Conservation (phyloP, 805 yeast species). For the Cyberlindnera euphorbiiphila region DNA sequence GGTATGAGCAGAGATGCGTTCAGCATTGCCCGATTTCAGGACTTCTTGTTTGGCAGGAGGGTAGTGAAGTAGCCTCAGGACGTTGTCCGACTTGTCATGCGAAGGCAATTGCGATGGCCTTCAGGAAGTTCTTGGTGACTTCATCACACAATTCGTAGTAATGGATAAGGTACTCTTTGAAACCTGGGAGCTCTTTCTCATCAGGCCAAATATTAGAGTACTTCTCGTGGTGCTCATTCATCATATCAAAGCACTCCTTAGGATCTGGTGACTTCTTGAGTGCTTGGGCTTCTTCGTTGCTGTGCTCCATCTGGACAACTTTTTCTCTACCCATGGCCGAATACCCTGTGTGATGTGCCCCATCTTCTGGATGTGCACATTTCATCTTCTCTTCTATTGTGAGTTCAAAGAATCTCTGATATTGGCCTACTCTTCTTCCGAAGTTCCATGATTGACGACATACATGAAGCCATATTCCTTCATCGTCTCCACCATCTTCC, state of each 20-base stretch:
- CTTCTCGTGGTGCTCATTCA: constrained; percentile 14
- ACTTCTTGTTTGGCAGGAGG: constrained; percentile 1
- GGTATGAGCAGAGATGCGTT: constrained; percentile 6
- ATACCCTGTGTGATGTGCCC: constrained; percentile 26
- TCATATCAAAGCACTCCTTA: constrained; percentile 25
- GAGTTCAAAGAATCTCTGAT: constrained; percentile 17
- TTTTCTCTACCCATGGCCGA: constrained; percentile 25
- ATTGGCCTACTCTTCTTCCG: constrained; percentile 8
- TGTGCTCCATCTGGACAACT: constrained; percentile 25
- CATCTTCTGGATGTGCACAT: constrained; percentile 22
- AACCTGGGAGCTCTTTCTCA: constrained; percentile 21
- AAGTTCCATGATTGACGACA: constrained; percentile 22
- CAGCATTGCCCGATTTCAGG: neutral
- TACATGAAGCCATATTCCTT: constrained; percentile 24
- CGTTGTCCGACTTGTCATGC: constrained; percentile 6
- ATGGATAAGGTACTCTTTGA: constrained; percentile 15
- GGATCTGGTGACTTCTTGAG: constrained; percentile 23
- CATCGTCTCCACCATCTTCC: constrained; percentile 25
- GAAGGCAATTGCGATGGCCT: constrained; percentile 22
- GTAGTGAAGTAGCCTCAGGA: constrained; percentile 2
- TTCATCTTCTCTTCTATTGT: constrained; percentile 14
- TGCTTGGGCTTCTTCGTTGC: constrained; percentile 11
- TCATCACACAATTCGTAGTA: constrained; percentile 14
- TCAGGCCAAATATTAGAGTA: constrained; percentile 27
- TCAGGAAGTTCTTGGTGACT: constrained; percentile 12